These are phyloP conservation scores for Colletotrichum sp. DNA, from an alignment of 2,329 filamentous ascomycete genomes.

Conservation along the genomic window DNA sequence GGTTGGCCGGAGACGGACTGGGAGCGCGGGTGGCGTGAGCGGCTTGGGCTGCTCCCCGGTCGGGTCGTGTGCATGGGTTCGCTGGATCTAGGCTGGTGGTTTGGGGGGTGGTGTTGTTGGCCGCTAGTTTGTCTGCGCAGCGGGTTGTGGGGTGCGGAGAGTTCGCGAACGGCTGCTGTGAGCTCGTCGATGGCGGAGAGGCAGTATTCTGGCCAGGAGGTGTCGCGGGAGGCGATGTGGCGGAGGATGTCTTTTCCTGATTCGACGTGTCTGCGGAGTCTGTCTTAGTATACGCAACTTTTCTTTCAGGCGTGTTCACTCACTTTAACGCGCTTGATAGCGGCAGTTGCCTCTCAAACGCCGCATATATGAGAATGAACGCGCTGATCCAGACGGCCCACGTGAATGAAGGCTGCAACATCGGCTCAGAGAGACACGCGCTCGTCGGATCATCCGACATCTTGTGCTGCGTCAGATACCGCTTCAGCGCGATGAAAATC, in stretches of 20 bases:
- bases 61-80: neutral
- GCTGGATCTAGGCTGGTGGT: neutral
- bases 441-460: neutral
- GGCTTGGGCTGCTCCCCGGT: neutral
- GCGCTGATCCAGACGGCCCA: slow-evolving; percentile 60
- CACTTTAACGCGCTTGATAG: slow-evolving; percentile 43
- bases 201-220: slow-evolving; percentile 38
- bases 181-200: slow-evolving; percentile 35
- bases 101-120: neutral
- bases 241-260: slow-evolving; percentile 31
- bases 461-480: slow-evolving; percentile 24
- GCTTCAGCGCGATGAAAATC: slow-evolving; percentile 46
- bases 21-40: neutral
- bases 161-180: slow-evolving; percentile 31
- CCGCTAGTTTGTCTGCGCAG: neutral
- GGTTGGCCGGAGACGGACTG: neutral
- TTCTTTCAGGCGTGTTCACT: neutral
- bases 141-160: slow-evolving; percentile 3
- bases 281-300: neutral
- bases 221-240: slow-evolving; percentile 32
- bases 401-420: slow-evolving; percentile 57
- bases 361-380: slow-evolving; percentile 55
- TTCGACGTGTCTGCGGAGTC: slow-evolving; percentile 28
- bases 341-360: slow-evolving; percentile 48
- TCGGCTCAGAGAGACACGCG: slow-evolving; percentile 26